These are phyloP conservation scores for Cornus florida DNA, from an alignment of 148 eudicot genomes.

Conservation along the genomic window DNA sequence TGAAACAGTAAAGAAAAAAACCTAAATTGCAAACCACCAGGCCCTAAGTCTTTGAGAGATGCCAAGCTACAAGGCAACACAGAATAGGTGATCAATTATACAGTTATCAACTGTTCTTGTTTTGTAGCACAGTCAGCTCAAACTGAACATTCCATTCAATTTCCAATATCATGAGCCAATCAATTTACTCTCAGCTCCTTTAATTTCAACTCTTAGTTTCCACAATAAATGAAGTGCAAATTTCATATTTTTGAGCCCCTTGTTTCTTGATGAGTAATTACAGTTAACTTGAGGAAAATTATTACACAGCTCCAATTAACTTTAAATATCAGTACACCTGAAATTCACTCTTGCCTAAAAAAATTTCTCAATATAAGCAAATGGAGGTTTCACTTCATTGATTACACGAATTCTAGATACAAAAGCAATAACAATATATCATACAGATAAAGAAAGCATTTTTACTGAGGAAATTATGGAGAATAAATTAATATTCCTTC, in stretches of 20 bases:
- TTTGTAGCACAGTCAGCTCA: background rate
- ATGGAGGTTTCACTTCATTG: background rate
- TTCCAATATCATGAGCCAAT: background rate
- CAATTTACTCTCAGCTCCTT: background rate
- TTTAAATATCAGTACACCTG: no score
- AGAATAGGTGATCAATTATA: background rate
- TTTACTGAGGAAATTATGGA: no score
- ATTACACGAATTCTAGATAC: background rate
- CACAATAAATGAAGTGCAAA: background rate
- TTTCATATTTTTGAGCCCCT: background rate
- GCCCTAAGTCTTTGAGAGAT: background rate
- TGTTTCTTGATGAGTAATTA: no score
- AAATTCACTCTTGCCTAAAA: no score
- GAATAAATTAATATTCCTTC: no score
- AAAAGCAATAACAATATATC: no score
- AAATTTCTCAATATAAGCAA: no score
- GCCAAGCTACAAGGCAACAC: background rate
- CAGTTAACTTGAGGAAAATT: no score
- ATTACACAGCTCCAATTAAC: no score
- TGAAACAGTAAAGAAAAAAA: background rate
- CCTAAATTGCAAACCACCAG: background rate
- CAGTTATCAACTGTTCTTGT: background rate
- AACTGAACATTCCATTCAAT: background rate
- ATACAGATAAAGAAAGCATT: no score
- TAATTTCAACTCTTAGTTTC: background rate